Evolutionary conservation across 768 basidiomycete species (phyloP), one percentile per base, ranked within the genome.

Genomic region (Sporobolomyces phaffii): DNA sequence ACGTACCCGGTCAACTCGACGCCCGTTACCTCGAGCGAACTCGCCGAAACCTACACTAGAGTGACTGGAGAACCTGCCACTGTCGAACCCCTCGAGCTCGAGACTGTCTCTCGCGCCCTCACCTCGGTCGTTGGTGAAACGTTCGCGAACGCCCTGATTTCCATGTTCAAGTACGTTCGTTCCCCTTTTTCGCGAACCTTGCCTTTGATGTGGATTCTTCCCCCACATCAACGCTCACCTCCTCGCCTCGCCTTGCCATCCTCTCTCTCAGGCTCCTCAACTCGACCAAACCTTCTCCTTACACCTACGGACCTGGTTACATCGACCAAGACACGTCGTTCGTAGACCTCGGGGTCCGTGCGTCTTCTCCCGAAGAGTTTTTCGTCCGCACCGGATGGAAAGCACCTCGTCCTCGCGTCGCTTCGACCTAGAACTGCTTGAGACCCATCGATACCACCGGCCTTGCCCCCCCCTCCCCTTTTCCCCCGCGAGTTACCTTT

Each of bases 1-100:
- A 44, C 54, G 38, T 57, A 57, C 40, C 41, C 41, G 10, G 31
- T 57, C 54, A 57, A 43, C 41, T 57, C 54, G 40, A 44, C n/a
- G 2, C 41, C 54, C 8, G 41, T 44, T 41, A 28, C 54, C 14
- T 26, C 28, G 14, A 2, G 24, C 17, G 41, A 57, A 44, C 24
- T 57, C 41, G 54, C 54, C 24, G 26, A 57, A 11, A 18, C 17
- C 28, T 57, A 57, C 54, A 17, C 40, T 17, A 8, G 29, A 36
- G 41, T 57, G 13, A 44, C 54, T 9, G 54, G 54, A 29, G 54
- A 57, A 26, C 40, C 41, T 5, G 40, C 41, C 11, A 20, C 26
- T 5, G 40, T 31, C 10, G 54, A 57, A 5, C 54, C 54, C 20
- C 38, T 57, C 41, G 2, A 14, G 11, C 5, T 44, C 24, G 26